phyloP scores from a whole-genome alignment of 2,329 filamentous ascomycete genomes.

The Stagonosporopsis tanaceti region DNA sequence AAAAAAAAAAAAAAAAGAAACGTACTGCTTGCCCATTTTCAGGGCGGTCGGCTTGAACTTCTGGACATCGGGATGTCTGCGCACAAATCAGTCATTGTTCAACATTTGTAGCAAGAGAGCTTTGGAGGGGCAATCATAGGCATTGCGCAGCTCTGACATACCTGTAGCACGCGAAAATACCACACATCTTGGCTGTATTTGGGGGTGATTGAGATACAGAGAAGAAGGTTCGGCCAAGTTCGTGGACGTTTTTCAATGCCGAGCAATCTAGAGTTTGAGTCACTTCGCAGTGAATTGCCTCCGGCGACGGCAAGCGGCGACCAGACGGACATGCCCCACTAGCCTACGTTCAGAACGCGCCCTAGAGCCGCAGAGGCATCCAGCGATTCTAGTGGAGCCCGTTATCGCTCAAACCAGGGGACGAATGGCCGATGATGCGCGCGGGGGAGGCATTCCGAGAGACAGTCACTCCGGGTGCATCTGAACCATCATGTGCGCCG shows the following conservation, averaged over 20 bases:
- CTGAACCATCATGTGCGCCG: conserved; percentile 2
- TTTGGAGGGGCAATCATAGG: conserved; percentile 35
- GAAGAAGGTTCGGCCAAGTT: conserved; percentile 9
- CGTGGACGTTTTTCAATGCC: conserved; percentile 18
- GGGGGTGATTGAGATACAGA: conserved; percentile 12
- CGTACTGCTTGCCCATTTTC: conserved; percentile 92
- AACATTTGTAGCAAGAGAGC: conserved; percentile 4
- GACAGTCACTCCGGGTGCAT: conserved; percentile 5
- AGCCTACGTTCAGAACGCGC: conserved; percentile 25
- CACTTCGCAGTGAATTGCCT: conserved; percentile 33
- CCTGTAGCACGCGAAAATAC: conserved; percentile 95
- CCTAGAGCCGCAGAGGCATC: conserved; percentile 27
- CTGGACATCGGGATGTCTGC: conserved; percentile 86
- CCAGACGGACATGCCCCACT: conserved; percentile 32
- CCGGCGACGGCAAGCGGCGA: conserved; percentile 28
- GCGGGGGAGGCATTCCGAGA: conserved; percentile 12
- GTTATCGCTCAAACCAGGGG: conserved; percentile 23
- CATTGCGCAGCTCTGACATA: conserved; percentile 51
- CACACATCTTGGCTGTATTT: conserved; percentile 75
- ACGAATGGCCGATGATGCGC: conserved; percentile 26
- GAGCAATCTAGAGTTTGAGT: conserved; percentile 31
- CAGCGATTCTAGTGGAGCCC: conserved; percentile 19
- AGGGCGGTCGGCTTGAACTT: conserved; percentile 96
- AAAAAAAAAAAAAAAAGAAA: too few species aligned
- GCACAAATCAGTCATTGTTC: conserved; percentile 41